Conservation (phyloP, 148 eudicot genomes). For the Cornus florida region DNA sequence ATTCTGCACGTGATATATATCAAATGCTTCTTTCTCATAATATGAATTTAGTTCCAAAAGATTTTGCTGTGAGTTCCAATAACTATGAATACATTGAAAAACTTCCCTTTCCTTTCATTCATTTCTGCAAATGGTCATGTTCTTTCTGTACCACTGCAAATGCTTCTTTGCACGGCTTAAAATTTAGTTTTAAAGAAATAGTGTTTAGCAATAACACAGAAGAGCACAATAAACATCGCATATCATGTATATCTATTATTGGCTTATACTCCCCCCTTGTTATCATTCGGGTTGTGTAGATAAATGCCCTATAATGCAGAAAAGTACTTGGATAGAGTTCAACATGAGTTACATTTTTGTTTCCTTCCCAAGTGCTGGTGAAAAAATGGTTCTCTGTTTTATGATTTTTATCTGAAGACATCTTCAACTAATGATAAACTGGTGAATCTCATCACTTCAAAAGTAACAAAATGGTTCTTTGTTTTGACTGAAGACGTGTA, state of each 20-base stretch:
- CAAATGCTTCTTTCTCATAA: constrained; percentile 87
- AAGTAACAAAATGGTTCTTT: neutral
- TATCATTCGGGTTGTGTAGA: too few relatives aligned
- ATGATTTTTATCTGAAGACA: too few relatives aligned
- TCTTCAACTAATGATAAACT: too few relatives aligned
- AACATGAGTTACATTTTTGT: neutral
- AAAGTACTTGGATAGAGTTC: too few relatives aligned
- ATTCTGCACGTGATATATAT: constrained; percentile 96
- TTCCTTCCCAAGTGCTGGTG: neutral
- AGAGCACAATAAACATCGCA: too few relatives aligned
- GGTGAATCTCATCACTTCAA: neutral
- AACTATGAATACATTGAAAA: neutral
- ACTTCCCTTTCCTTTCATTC: neutral
- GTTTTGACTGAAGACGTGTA: too few relatives aligned
- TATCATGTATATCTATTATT: too few relatives aligned
- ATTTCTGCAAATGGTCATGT: neutral
- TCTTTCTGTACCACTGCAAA: neutral
- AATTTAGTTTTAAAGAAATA: too few relatives aligned
- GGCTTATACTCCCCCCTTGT: too few relatives aligned
- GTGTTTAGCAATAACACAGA: too few relatives aligned
- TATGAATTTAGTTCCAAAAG: constrained; percentile 72
- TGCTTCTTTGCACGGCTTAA: neutral
- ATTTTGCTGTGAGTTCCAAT: constrained; percentile 73
- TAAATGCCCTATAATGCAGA: too few relatives aligned
- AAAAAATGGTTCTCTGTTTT: too few relatives aligned